Conservation (phyloP, 805 yeast species). For the Saturnispora sekii region DNA sequence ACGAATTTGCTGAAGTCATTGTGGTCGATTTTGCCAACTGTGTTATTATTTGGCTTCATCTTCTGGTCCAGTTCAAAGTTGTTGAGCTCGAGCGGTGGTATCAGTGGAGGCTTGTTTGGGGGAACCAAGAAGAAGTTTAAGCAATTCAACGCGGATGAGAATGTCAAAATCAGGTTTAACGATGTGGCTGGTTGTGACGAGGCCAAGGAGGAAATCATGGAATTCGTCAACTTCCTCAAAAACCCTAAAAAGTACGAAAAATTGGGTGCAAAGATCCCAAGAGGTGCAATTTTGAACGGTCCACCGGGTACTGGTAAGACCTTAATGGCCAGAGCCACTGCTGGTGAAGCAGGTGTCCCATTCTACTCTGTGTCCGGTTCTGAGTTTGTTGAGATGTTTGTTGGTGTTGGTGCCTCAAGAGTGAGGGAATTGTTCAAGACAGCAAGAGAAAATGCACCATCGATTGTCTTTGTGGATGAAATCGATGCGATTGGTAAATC, state of each 20-base stretch:
- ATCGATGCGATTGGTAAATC: constrained; percentile 94
- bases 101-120: constrained; percentile 52
- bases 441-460: constrained; percentile 84
- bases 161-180: constrained; percentile 69
- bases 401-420: constrained; percentile 92
- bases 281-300: constrained; percentile 91
- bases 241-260: constrained; percentile 77
- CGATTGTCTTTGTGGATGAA: constrained; percentile 87
- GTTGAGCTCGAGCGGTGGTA: constrained; percentile 45
- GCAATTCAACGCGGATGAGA: constrained; percentile 72
- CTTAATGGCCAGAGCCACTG: constrained; percentile 85
- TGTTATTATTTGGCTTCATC: constrained; percentile 70
- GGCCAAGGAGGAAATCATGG: constrained; percentile 92
- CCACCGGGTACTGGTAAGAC: constrained; percentile 98
- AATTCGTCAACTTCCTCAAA: constrained; percentile 82
- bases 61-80: constrained; percentile 52
- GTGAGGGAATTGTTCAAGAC: constrained; percentile 87
- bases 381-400: constrained; percentile 95
- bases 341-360: constrained; percentile 95
- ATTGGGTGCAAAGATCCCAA: constrained; percentile 87
- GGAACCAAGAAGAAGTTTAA: constrained; percentile 78
- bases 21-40: constrained; percentile 71
- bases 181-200: constrained; percentile 96
- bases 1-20: constrained; percentile 54
- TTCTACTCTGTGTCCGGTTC: constrained; percentile 88